These are phyloP conservation scores for Suillus decipiens DNA, from an alignment of 768 basidiomycete genomes.

Conservation along the genomic window DNA sequence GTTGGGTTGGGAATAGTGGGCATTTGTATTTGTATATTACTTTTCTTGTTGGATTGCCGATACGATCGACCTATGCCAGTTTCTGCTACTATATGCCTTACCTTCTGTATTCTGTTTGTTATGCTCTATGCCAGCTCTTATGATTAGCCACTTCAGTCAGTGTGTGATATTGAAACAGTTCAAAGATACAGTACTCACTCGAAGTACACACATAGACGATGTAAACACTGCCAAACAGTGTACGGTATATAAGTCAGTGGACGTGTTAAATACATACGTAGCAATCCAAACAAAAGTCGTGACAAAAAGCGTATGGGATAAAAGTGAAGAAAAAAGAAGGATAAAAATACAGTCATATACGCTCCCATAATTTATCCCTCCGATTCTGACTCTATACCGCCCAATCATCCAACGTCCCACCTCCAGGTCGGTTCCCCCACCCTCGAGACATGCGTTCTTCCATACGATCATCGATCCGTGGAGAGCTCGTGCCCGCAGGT, in stretches of 20 bases:
- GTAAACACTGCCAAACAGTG: neutral
- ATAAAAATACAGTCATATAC: slow-evolving; percentile 13
- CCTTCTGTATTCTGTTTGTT: slow-evolving; percentile 11
- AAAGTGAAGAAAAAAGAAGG: neutral
- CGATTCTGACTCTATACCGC: slow-evolving; percentile 35
- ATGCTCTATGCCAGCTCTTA: slow-evolving; percentile 16
- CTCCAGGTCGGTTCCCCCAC: slow-evolving; percentile 46
- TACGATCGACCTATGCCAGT: slow-evolving; percentile 11
- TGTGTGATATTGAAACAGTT: neutral
- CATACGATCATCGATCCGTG: slow-evolving; percentile 45
- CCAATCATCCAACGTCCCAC: slow-evolving; percentile 57
- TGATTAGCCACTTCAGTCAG: neutral
- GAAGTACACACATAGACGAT: neutral
- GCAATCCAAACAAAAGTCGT: neutral
- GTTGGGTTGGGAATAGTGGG: slow-evolving; percentile 1
- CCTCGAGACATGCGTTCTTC: slow-evolving; percentile 55
- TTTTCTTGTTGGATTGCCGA: neutral
- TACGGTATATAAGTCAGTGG: neutral
- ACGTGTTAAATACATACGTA: slow-evolving; percentile 1
- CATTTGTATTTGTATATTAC: neutral
- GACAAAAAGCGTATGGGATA: neutral
- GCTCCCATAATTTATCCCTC: slow-evolving; percentile 17
- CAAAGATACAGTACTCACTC: neutral
- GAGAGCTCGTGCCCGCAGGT: slow-evolving; percentile 20
- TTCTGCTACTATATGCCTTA: slow-evolving; percentile 13